Percentiles rank a stretch among this genome's conserved stretches.
Evolutionary conservation across 768 basidiomycete species (phyloP).

Genomic region (Leccinum disarticulatum): DNA sequence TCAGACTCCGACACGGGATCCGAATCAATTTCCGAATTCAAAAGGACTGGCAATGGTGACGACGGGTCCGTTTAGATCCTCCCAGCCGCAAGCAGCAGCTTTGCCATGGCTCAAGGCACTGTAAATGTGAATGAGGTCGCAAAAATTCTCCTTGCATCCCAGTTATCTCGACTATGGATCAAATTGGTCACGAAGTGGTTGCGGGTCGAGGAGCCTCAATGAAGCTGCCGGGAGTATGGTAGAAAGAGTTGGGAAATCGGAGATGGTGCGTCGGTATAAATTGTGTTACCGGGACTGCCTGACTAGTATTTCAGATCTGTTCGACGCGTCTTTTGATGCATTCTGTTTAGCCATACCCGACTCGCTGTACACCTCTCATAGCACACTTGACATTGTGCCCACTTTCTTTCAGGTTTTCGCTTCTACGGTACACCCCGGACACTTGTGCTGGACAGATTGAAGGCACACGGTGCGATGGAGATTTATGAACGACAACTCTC

Average conservation of each 20-base stretch:
- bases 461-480: slow-evolving; percentile 8
- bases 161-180: slow-evolving; percentile 49
- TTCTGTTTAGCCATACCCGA: slow-evolving; percentile 28
- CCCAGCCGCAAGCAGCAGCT: not conserved
- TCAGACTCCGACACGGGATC: slow-evolving; percentile 35
- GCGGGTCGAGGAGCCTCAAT: slow-evolving; percentile 45
- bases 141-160: slow-evolving; percentile 40
- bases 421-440: slow-evolving; percentile 31
- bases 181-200: slow-evolving; percentile 44
- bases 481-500: slow-evolving; percentile 13
- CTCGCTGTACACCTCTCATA: not conserved
- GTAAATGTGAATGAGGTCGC: slow-evolving; percentile 9
- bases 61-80: slow-evolving; percentile 2
- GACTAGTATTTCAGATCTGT: slow-evolving; percentile 38
- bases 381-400: slow-evolving; percentile 36
- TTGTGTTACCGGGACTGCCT: slow-evolving; percentile 23
- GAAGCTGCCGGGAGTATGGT: slow-evolving; percentile 45
- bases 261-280: slow-evolving; percentile 34
- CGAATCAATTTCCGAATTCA: slow-evolving; percentile 13
- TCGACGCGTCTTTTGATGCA: slow-evolving; percentile 47
- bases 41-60: slow-evolving; percentile 34
- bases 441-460: slow-evolving; percentile 13
- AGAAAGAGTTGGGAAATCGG: slow-evolving; percentile 43
- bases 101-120: slow-evolving; percentile 69
- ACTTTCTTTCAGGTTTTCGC: slow-evolving; percentile 47